Base-by-base conservation (phyloP, 2,329 filamentous ascomycete genomes). In the Leptographium radiaticola region DNA sequence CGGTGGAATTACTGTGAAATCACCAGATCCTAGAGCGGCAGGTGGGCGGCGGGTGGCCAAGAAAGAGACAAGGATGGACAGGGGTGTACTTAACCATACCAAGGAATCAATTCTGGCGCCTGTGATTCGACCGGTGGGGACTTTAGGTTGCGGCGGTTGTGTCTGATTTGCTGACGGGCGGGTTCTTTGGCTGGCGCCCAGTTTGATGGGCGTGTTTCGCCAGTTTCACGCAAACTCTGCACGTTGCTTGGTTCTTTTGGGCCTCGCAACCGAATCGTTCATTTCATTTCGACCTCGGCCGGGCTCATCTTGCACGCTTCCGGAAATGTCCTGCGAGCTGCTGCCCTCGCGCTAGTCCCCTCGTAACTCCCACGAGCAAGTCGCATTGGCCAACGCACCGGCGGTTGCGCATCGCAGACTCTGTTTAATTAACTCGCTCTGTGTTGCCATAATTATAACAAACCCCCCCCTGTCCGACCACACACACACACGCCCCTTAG, bases 391-490 rank as follows among this genome's bases (percentile, higher is more conserved):
- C n/a, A 34, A 11, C 20, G 39, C n/a, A 16, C 31, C 12, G 33
- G 42, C 49, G 15, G 16, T 39, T 48, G 45, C 5, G 16, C 33
- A 48, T 48, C 31, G 31, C 45, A 48, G 16, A 48, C 47, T 50
- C 11, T 18, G 25, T 51, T 51, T 33, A 43, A 51, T 51, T 42
- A 51, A 51, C 49, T 51, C 25, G 25, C 38, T 42, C 10, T 52
- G 50, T 52, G 50, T 43, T 52, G 50, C 43, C 50, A 47, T 52
- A 46, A 52, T 52, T 40, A 52, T 40, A 40, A 20, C 42, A 46
- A 47, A 8, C 30, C 39, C 49, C 30, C 39, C 49, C 38, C 49
- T 38, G 38, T 45, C 39, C 25, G 30, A 43, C 49, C 38, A 44
- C 49, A 18, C 49, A 51, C 49, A 40, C 48, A 10, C 46, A 20